Evolutionary conservation across 2,329 filamentous ascomycete species (phyloP).

Genomic region (Dactylonectria macrodidyma): DNA sequence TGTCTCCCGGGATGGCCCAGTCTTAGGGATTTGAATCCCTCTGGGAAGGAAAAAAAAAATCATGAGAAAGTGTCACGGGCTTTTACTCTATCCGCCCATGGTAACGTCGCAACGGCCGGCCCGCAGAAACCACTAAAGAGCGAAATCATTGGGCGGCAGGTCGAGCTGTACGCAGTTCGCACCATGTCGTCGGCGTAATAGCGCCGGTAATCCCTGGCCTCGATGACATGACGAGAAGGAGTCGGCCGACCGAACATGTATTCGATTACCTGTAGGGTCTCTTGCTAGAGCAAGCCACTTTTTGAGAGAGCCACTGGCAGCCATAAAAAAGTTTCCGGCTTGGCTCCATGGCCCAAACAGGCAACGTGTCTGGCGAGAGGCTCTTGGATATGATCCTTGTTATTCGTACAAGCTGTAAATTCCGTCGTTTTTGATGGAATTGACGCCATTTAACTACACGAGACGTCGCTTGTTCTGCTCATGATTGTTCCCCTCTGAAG

Average conservation of each 20-base stretch:
- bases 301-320: too few relatives aligned
- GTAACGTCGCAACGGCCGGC: slow-evolving; percentile 26
- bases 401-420: background rate
- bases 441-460: slow-evolving; percentile 10
- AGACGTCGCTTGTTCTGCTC: background rate
- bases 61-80: background rate
- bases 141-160: background rate
- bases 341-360: background rate
- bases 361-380: background rate
- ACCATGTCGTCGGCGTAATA: slow-evolving; percentile 1
- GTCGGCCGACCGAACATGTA: slow-evolving; percentile 4
- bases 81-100: too few relatives aligned
- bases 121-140: background rate
- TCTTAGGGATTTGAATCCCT: background rate
- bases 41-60: background rate
- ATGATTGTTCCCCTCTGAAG: too few relatives aligned
- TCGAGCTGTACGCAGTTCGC: background rate
- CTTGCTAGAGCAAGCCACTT: too few relatives aligned
- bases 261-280: background rate
- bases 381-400: background rate
- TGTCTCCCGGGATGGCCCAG: background rate
- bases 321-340: background rate
- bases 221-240: background rate
- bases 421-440: background rate
- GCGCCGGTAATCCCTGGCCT: background rate